Evolutionary conservation across 1,139 yeast genomes (phyloP).

Genomic region (Lodderomyces oxycetoniae): DNA sequence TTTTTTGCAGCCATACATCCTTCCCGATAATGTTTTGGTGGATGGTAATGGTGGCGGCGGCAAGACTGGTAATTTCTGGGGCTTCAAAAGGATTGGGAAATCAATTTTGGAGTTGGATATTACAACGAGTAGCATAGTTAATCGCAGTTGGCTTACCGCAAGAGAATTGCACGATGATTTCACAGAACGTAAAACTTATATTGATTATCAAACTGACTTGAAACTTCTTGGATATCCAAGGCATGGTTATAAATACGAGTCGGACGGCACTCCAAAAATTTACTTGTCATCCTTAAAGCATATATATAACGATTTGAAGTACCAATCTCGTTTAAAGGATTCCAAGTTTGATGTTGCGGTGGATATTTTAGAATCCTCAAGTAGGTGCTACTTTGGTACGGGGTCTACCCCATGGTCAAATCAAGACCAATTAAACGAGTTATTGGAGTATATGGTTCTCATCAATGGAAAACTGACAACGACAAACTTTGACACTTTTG

Average conservation of each 20-base stretch:
- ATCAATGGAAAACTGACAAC: constrained; percentile 19
- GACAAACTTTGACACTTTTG: constrained; percentile 15
- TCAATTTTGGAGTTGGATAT: constrained; percentile 69
- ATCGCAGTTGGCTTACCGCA: constrained; percentile 43
- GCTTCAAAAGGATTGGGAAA: constrained; percentile 47
- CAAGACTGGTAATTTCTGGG: constrained; percentile 16
- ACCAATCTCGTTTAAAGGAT: constrained; percentile 45
- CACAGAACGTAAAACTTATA: constrained; percentile 22
- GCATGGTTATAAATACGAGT: constrained; percentile 15
- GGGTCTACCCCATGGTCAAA: constrained; percentile 31
- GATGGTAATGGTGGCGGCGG: no score
- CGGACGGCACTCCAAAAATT: constrained; percentile 17
- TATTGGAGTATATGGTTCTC: constrained; percentile 29
- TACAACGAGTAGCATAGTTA: constrained; percentile 52
- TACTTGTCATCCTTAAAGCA: constrained; percentile 56
- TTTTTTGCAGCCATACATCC: constrained; percentile 18
- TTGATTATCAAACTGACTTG: constrained; percentile 8
- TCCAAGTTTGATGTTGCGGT: constrained; percentile 12
- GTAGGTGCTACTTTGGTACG: constrained; percentile 13
- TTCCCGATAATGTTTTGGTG: constrained; percentile 22
- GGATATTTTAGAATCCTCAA: constrained; percentile 18
- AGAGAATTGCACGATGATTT: constrained; percentile 50
- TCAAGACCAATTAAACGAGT: constrained; percentile 27
- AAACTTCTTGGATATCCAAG: constrained; percentile 5
- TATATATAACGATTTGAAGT: constrained; percentile 57